phyloP scores from a whole-genome alignment of 305 asterid species.

The Andrographis paniculata region DNA sequence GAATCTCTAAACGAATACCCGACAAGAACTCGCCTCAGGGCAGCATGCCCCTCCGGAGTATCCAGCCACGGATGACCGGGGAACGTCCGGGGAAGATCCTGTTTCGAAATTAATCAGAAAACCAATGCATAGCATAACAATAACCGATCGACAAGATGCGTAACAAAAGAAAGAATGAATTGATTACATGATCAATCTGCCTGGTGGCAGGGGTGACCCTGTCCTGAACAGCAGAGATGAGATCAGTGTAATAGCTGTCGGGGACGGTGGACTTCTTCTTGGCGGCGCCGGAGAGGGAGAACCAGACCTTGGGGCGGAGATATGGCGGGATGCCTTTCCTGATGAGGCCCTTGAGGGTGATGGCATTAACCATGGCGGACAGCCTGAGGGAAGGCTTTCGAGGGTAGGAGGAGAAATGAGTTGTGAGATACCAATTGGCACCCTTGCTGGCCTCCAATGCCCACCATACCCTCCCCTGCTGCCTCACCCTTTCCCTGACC shows the following conservation, averaged over 20 bases:
- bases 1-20: slow-evolving; percentile 96
- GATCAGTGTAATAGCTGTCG: slow-evolving; percentile 74
- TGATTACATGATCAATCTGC: slow-evolving; percentile 89
- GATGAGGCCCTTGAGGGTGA: slow-evolving; percentile 72
- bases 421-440: slow-evolving; percentile 67
- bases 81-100: slow-evolving; percentile 97
- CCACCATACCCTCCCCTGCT: slow-evolving; percentile 91
- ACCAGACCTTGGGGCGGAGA: slow-evolving; percentile 93
- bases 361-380: slow-evolving; percentile 65
- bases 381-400: slow-evolving; percentile 56
- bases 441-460: slow-evolving; percentile 81
- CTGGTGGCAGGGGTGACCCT: slow-evolving; percentile 83
- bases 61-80: slow-evolving; percentile 99
- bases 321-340: slow-evolving; percentile 82
- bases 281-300: slow-evolving; percentile 83
- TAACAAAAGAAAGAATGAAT: slow-evolving; percentile 1
- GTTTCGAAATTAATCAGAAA: slow-evolving; percentile 14
- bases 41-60: slow-evolving; percentile 87
- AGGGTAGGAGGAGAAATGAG: slow-evolving; percentile 16
- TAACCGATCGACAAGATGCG: background rate
- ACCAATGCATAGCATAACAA: background rate
- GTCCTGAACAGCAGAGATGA: slow-evolving; percentile 57
- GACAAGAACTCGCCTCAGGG: slow-evolving; percentile 92
- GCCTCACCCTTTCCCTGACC: slow-evolving; percentile 87
- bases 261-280: slow-evolving; percentile 96